Base-by-base conservation (phyloP, 257 asterid species). In the Verbena officinalis region DNA sequence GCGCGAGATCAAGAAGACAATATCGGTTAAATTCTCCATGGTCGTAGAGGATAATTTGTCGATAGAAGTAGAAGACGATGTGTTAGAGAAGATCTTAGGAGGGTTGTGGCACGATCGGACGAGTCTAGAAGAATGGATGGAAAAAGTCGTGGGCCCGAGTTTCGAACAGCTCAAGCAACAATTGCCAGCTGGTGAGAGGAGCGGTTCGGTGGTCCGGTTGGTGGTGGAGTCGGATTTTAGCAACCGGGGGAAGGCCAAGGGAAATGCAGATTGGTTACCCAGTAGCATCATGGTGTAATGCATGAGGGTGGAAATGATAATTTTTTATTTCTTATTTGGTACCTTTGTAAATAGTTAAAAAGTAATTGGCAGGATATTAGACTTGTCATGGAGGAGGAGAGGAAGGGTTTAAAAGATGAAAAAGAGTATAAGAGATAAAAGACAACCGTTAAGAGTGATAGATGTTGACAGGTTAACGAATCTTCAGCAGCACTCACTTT, bases 41-140 rank as follows among this genome's bases (percentile, higher is more conserved):
- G 84, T 53, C 2, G 65, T 83, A 1, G 91, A 82, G 0, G 96
- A 89, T n/a, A 68, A 77, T 38, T 45, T 82, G 64, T 43, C 81
- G 15, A 73, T 92, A 5, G 82, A 87, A 73, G 86, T 92, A 1
- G 93, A 82, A 33, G 93, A 92, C 15, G 81, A 79, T 4, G 86
- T 75, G 9, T 43, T 82, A 12, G 93, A 89, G 78, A 90, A 80
- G 68, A 85, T 89, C 73, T n/a, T 85, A 4, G 96, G 93, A 2
- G 98, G 98, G 4, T 50, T 92, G 36, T 92, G 95, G 92, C 85
- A 82, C 36, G 98, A 89, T 40, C 71, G 75, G 55, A 75, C 82
- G 1, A 78, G 96, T 54, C 75, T 92, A 5, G 83, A 59, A 56
- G 84, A 83, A 54, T 92, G 97, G 98, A 79, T 87, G 1, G 86